Percentiles rank a stretch among this genome's conserved stretches.
Evolutionary conservation across 495 filamentous ascomycete genomes (phyloP).

Genomic region (Letharia columbiana): DNA sequence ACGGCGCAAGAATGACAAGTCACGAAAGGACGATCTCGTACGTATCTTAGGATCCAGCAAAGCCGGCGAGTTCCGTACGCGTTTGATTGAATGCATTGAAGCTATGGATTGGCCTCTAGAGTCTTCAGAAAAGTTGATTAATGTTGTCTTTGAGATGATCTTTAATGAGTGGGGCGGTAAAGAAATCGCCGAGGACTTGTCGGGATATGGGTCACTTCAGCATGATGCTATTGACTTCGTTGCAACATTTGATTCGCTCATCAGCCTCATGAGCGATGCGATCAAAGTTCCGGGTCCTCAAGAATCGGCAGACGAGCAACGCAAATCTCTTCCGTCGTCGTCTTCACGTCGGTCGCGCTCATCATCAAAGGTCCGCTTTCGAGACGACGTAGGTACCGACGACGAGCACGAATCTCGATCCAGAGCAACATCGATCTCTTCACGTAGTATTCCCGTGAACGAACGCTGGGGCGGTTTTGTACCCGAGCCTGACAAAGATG

Average conservation of each 20-base stretch:
- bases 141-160: conserved; percentile 1
- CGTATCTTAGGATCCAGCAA: background rate
- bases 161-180: conserved; percentile 5
- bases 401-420: conserved; percentile 66
- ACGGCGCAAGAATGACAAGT: background rate
- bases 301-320: conserved; percentile 26
- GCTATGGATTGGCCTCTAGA: conserved; percentile 11
- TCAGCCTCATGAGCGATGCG: conserved; percentile 14
- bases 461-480: conserved; percentile 80
- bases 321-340: conserved; percentile 40
- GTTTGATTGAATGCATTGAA: conserved; percentile 5
- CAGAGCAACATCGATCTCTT: conserved; percentile 65
- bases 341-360: conserved; percentile 65
- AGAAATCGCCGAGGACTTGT: conserved; percentile 11
- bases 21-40: conserved; percentile 1
- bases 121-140: background rate
- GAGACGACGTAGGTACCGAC: conserved; percentile 52
- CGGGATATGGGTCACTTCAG: conserved; percentile 2
- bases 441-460: conserved; percentile 58
- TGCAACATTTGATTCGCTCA: conserved; percentile 19
- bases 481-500: conserved; percentile 69
- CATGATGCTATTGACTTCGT: conserved; percentile 15
- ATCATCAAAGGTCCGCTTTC: conserved; percentile 77
- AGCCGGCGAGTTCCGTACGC: background rate
- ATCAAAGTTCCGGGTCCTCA: conserved; percentile 34